Percentiles rank a stretch among this genome's conserved stretches.
phyloP scores from a whole-genome alignment of 2,329 filamentous ascomycete species.

The Fusarium sororula region DNA sequence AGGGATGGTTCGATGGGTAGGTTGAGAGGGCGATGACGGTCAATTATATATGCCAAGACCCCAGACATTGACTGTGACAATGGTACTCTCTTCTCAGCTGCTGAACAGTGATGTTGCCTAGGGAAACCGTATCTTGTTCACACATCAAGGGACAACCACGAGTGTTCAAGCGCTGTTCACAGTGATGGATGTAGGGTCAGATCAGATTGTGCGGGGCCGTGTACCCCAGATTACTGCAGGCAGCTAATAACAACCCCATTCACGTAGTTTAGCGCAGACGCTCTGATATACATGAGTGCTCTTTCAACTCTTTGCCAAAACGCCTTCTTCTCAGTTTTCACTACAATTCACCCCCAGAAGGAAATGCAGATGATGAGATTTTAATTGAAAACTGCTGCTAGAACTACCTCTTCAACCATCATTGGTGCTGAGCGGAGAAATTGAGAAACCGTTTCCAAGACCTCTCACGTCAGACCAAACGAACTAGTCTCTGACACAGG shows the following conservation, averaged over 20 bases:
- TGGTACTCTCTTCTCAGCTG: fast-evolving
- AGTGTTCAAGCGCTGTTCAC: too few relatives aligned
- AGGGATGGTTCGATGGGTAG: too few relatives aligned
- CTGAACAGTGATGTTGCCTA: background rate
- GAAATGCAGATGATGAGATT: fast-evolving
- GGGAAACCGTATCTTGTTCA: background rate
- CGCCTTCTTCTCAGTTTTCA: background rate
- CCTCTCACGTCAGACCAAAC: background rate
- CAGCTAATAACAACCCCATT: too few relatives aligned
- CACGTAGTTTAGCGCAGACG: background rate
- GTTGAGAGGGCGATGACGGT: too few relatives aligned
- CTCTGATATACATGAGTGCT: background rate
- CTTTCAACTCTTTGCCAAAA: background rate
- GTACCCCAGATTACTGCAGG: too few relatives aligned
- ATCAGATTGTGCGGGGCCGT: too few relatives aligned
- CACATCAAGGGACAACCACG: too few relatives aligned
- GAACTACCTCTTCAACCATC: background rate
- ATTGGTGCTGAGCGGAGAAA: background rate
- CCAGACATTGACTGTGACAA: fast-evolving
- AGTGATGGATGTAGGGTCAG: background rate
- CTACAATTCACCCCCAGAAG: background rate
- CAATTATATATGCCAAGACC: background rate
- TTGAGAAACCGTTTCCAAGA: background rate
- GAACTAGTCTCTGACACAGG: background rate
- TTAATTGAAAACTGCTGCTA: background rate